Evolutionary conservation across 495 filamentous ascomycete genomes (phyloP), one percentile per base, ranked within the genome.

Genomic region (Jackrogersella multiformis): DNA sequence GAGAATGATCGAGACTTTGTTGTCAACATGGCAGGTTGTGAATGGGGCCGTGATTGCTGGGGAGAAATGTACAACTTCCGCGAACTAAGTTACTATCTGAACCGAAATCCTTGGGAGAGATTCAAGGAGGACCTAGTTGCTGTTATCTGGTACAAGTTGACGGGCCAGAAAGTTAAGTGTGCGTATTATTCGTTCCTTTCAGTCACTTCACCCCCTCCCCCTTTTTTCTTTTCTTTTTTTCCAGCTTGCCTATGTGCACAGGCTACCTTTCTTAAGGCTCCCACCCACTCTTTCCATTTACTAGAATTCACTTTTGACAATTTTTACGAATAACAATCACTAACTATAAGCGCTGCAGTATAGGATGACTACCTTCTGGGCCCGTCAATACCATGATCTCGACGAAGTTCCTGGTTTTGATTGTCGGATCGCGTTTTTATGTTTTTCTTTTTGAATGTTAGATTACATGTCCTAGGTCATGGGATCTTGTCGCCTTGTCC

Each of bases 11-110:
- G 91, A 15, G 95, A 99, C 76, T 96, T 99, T 70, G 69, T 97
- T n/a, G 94, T 99, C 66, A 99, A 98, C 74, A 97, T 98, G 94
- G 95, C 95, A 1, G 96, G 96, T 2, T 99, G 95, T 74, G 90
- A 94, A 72, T 97, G 90, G 87, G 95, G 95, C 2, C 86, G 95
- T 20, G 96, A 99, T 79, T 99, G 95, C 74, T 98, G 96, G 95
- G 88, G 90, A 26, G 95, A 99, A 79, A 96, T 99, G 85, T 94
- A 96, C 77, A 88, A 89, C 69, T 99, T 91, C 79, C 89, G 94
- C 12, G 89, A 94, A 69, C 79, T 96, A 68, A 94, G 92, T 80
- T 92, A 97, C 63, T 85, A 85, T 74, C 84, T 96, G 16, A 97
- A 97, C 78, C 85, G 91, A 32, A 87, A 83, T n/a, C 80, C 78